Evolutionary conservation across 768 basidiomycete genomes (phyloP).

Genomic region (Mrakia gelida): DNA sequence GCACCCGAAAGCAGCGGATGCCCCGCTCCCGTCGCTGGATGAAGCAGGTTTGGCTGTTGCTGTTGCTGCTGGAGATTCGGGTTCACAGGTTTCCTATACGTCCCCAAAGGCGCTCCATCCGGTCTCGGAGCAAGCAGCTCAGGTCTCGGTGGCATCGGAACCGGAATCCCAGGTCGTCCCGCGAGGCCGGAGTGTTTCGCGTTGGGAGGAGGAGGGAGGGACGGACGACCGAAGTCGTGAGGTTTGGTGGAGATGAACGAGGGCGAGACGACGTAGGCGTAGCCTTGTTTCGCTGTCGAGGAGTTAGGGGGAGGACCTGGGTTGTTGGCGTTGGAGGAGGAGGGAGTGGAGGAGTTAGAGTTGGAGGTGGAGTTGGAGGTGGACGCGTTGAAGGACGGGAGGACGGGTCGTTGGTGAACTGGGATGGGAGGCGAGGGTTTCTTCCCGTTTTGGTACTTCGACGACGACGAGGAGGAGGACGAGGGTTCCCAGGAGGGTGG

Average conservation of each 20-base stretch:
- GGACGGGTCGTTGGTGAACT: not conserved
- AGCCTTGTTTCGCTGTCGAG: not conserved
- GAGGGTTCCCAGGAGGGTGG: not conserved
- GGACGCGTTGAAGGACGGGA: not conserved
- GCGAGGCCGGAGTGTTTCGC: not conserved
- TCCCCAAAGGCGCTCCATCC: not conserved
- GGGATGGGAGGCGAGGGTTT: not conserved
- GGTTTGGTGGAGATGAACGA: not conserved
- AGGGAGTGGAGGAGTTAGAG: not conserved
- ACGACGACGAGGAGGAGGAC: not conserved
- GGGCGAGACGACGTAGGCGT: not conserved
- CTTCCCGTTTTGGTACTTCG: not conserved
- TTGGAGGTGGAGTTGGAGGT: not conserved
- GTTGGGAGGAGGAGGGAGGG: slow-evolving; percentile 5
- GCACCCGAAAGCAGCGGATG: not conserved
- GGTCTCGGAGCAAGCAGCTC: not conserved
- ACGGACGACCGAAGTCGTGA: not conserved
- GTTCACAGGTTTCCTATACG: not conserved
- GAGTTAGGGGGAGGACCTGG: not conserved
- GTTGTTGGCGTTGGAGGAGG: not conserved
- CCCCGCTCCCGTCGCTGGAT: not conserved
- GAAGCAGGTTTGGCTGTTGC: not conserved
- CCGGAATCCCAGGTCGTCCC: not conserved
- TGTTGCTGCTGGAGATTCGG: not conserved
- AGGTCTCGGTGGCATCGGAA: not conserved